Percentiles rank a stretch among this genome's conserved stretches.
These are phyloP conservation scores for Arthroderma uncinatum DNA, from an alignment of 2,329 filamentous ascomycete genomes.

Conservation along the genomic window DNA sequence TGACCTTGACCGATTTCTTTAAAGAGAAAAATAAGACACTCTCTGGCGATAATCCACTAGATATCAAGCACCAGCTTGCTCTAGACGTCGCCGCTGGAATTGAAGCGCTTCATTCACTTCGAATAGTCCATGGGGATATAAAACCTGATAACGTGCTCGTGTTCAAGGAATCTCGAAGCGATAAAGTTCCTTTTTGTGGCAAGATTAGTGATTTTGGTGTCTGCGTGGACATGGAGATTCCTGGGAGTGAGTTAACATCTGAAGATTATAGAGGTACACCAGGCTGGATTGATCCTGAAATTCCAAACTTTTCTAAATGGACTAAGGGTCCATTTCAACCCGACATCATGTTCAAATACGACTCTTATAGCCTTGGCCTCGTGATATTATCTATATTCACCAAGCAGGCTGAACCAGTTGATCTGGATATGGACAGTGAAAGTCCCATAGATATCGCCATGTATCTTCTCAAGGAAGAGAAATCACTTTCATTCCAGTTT, in stretches of 20 bases:
- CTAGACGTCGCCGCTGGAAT: slow-evolving; percentile 19
- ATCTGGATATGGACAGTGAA: slow-evolving; percentile 10
- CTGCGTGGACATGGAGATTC: slow-evolving; percentile 20
- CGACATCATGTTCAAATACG: slow-evolving; percentile 21
- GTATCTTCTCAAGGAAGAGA: slow-evolving; percentile 12
- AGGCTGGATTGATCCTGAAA: slow-evolving; percentile 20
- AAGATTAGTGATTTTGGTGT: slow-evolving; percentile 25
- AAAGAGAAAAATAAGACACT: slow-evolving; percentile 11
- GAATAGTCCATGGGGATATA: slow-evolving; percentile 22
- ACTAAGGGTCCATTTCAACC: slow-evolving; percentile 15
- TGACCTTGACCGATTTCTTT: slow-evolving; percentile 20
- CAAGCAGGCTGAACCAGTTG: slow-evolving; percentile 12
- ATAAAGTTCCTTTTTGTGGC: slow-evolving; percentile 19
- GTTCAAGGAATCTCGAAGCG: slow-evolving; percentile 14
- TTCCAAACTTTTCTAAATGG: slow-evolving; percentile 10
- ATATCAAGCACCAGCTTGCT: slow-evolving; percentile 19
- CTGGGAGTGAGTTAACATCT: slow-evolving; percentile 15
- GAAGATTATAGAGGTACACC: slow-evolving; percentile 21
- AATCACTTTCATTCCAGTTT: slow-evolving; percentile 16
- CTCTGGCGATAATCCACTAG: slow-evolving; percentile 7
- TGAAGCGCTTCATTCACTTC: slow-evolving; percentile 19
- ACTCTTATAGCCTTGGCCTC: slow-evolving; percentile 22
- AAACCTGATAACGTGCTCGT: slow-evolving; percentile 25
- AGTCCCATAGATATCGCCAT: slow-evolving; percentile 12
- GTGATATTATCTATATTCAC: slow-evolving; percentile 20